Conservation (phyloP, 371 early-diverging fungal species). For the Mortierella sp. region DNA sequence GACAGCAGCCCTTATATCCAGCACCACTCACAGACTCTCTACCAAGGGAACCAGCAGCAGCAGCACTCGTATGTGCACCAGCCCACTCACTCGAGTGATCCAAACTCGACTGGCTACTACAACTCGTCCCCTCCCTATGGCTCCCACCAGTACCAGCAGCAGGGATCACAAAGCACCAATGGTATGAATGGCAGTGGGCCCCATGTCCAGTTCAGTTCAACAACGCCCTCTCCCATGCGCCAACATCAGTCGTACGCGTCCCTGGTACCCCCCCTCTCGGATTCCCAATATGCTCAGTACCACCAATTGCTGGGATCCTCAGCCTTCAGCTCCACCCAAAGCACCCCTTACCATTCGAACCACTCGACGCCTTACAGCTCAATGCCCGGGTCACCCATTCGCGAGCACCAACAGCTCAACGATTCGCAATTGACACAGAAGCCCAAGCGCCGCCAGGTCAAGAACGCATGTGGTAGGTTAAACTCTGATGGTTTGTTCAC, state of each 20-base stretch:
- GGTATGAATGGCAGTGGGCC: conserved; percentile 12
- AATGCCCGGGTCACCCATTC: conserved; percentile 47
- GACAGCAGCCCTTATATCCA: conserved; percentile 16
- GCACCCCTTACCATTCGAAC: conserved; percentile 51
- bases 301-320: conserved; percentile 45
- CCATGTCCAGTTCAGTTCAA: conserved; percentile 33
- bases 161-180: conserved; percentile 11
- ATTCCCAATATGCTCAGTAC: conserved; percentile 47
- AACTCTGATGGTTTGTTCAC: not conserved
- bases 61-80: conserved; percentile 13
- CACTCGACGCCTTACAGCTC: conserved; percentile 55
- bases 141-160: conserved; percentile 22
- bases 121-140: conserved; percentile 28
- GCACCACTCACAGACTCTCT: conserved; percentile 11
- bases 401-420: conserved; percentile 33
- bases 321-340: conserved; percentile 41
- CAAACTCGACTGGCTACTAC: conserved; percentile 19
- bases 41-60: conserved; percentile 16
- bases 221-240: conserved; percentile 42
- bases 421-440: conserved; percentile 23
- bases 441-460: conserved; percentile 78
- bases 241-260: conserved; percentile 47
- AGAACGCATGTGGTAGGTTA: conserved; percentile 81
- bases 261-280: conserved; percentile 43
- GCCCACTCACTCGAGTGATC: conserved; percentile 12